These are phyloP conservation scores for Citropsis articulata DNA, from an alignment of 345 rosid genomes.

Conservation along the genomic window DNA sequence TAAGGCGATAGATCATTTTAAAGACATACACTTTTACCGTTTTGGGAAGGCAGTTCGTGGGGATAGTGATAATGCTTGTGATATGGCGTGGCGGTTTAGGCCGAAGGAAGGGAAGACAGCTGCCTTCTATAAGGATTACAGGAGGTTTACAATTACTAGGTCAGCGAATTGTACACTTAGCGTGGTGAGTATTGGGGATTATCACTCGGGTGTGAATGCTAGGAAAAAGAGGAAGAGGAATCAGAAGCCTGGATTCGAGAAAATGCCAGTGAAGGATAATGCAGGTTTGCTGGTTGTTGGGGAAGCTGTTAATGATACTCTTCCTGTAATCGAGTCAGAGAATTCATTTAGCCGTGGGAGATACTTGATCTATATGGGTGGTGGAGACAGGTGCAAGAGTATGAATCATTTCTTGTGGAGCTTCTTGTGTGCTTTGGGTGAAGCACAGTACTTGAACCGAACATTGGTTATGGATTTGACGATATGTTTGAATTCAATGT, in stretches of 20 bases:
- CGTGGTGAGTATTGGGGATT: conserved; percentile 68
- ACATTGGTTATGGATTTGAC: conserved; percentile 89
- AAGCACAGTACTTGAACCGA: conserved; percentile 88
- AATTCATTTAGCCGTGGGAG: conserved; percentile 56
- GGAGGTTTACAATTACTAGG: conserved; percentile 64
- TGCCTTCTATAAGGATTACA: conserved; percentile 83
- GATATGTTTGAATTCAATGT: conserved; percentile 71
- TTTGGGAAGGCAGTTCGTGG: conserved; percentile 80
- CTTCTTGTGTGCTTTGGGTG: conserved; percentile 91
- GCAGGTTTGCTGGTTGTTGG: conserved; percentile 58
- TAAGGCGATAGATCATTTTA: conserved; percentile 68
- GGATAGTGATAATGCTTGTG: conserved; percentile 49
- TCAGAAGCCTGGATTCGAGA: conserved; percentile 67
- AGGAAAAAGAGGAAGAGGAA: conserved; percentile 77
- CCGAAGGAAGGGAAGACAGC: conserved; percentile 94
- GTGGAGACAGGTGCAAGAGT: conserved; percentile 91
- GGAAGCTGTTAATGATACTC: conserved; percentile 71
- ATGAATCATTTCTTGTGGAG: conserved; percentile 98
- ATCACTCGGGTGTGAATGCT: conserved; percentile 86
- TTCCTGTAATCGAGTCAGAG: conserved; percentile 71
- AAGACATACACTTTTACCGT: conserved; percentile 84
- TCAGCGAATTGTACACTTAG: conserved; percentile 63
- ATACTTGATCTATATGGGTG: conserved; percentile 74
- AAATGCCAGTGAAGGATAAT: conserved; percentile 32
- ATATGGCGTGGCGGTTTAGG: conserved; percentile 94